Evolutionary conservation across 75 land plant genomes (phyloP), one percentile per base, ranked within the genome.

Genomic region (Isoetes taiwanensis): DNA sequence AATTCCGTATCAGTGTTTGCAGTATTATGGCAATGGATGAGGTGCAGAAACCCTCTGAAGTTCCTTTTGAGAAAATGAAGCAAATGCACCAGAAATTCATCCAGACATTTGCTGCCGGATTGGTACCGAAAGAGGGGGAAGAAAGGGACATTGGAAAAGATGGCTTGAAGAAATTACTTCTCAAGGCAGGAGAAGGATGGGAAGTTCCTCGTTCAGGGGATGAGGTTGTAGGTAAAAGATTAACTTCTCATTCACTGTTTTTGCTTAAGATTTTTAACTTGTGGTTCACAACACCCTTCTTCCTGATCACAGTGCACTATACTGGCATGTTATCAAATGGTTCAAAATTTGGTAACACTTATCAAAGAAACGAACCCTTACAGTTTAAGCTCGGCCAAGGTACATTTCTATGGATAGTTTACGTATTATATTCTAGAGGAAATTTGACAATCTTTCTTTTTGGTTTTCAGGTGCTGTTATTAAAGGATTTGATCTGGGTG

Each of bases 101-200:
- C n/a, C n/a, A n/a, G n/a, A n/a, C n/a, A n/a, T n/a, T n/a, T n/a
- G n/a, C n/a, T n/a, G n/a, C n/a, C n/a, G n/a, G n/a, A n/a, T n/a
- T n/a, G n/a, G n/a, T n/a, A n/a, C n/a, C n/a, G n/a, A n/a, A n/a
- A n/a, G n/a, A n/a, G n/a, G 58, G 57, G 21, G 12, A 46, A 23
- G 50, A 46, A 23, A 46, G 50, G 50, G 50, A 46, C 12, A 46
- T 46, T 23, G 50, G 50, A 5, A 46, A 46, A 23, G 21, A 46
- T 4, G 50, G 50, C 16, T 46, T 46, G 50, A 46, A 46, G 50
- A 46, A 46, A 23, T 23, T 46, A 6, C 50, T 46, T 46, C 25
- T 46, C n/a, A 46, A 46, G 19, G 50, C 50, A 6, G 50, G 50
- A 23, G 50, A 46, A 46, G 50, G 50, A 46, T 46, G 50, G 50